Base-by-base conservation (phyloP, 176 grass and related monocot genomes). In the Aegilops tauschii region DNA sequence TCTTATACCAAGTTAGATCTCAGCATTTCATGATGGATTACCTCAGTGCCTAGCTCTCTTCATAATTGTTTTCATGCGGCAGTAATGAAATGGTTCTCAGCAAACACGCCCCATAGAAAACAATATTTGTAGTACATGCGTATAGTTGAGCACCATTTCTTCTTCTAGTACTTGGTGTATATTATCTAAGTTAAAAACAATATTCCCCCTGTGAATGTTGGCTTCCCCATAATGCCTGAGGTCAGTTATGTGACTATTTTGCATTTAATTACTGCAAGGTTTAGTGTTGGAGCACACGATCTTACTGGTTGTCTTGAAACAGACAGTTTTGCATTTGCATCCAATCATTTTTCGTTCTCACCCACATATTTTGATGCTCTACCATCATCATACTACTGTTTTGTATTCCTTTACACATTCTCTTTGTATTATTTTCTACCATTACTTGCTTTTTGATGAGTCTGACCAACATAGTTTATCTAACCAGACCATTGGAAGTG, bases 401-500 rank as follows among this genome's bases (percentile, higher is more conserved):
- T 64, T 47, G 20, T 86, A 9, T 16, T 65, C 68, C 8, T 65
- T 50, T 78, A 39, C 2, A 9, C 21, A 17, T 82, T 72, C 54
- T 12, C 21, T 90, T 86, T 50, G 12, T 58, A 63, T 49, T 16
- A 25, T 61, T 8, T 27, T 76, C 67, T 63, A 44, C 28, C 28
- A 45, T 72, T 72, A 62, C 39, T 74, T 83, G 29, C 35, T 79
- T 66, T 61, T 75, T 42, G 40, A 73, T 49, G 30, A 52, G 39
- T 9, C 56, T 68, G 32, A 54, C 63, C 61, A 81, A 82, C 67
- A 67, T 72, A 69, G 20, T 89, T 82, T 86, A 66, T 49, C 82
- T 79, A 12, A 49, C 69, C 36, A 92, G 92, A 65, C 40, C 52
- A 80, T 49, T 88, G 85, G 35, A 90, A 59, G 17, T 20, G 45